Percentiles rank a stretch among this genome's conserved stretches.
These are phyloP conservation scores for Psidium friedrichsthalianum DNA, from an alignment of 345 rosid genomes.

Conservation along the genomic window DNA sequence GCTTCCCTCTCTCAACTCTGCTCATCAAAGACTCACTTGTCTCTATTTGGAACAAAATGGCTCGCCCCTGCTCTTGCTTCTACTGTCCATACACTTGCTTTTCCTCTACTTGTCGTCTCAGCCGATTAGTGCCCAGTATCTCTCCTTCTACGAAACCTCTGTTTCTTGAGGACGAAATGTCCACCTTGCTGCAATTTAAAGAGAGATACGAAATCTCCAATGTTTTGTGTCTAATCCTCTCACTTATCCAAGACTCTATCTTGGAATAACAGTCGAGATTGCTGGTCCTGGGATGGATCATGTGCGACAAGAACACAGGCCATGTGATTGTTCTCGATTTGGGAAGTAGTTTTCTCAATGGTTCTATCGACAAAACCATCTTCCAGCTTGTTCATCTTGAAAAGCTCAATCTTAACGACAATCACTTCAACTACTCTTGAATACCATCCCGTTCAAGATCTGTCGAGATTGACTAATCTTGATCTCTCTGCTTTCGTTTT, in stretches of 20 bases:
- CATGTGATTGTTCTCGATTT: background rate
- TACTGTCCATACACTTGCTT: background rate
- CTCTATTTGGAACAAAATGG: too few relatives aligned
- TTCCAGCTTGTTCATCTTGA: background rate
- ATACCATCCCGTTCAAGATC: conserved; percentile 3
- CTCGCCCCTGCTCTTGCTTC: background rate
- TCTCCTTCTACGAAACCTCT: background rate
- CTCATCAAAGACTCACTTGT: too few relatives aligned
- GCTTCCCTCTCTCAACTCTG: too few relatives aligned
- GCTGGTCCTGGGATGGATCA: conserved; percentile 2
- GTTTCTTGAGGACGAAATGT: background rate
- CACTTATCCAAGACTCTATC: background rate
- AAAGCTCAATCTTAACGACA: background rate
- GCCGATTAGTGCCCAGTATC: background rate
- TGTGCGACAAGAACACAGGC: background rate
- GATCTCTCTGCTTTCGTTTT: conserved; percentile 2
- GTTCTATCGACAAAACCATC: background rate
- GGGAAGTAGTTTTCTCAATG: background rate
- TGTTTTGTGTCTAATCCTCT: background rate
- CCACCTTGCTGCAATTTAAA: background rate
- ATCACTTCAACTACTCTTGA: background rate
- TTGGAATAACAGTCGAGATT: background rate
- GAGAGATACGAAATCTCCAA: background rate
- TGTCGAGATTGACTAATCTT: conserved; percentile 3
- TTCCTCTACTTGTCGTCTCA: background rate